These are phyloP conservation scores for Lecanosticta acicola DNA, from an alignment of 2,329 filamentous ascomycete genomes.

Conservation along the genomic window DNA sequence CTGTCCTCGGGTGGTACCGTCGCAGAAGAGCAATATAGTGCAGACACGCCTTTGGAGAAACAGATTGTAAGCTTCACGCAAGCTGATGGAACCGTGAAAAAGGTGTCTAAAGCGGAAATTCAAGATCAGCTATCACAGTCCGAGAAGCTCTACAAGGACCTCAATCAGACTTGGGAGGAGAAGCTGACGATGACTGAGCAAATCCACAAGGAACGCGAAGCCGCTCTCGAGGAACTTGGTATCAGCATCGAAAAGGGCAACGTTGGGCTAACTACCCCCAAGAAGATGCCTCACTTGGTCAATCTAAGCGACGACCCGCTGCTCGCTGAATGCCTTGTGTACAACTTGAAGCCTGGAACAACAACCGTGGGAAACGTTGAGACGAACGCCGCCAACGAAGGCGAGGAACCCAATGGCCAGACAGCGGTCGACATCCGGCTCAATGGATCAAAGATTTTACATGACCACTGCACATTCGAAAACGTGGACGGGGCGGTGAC, in stretches of 20 bases:
- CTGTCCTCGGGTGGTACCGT: slow-evolving; percentile 50
- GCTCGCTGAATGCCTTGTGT: slow-evolving; percentile 90
- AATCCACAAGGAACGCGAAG: slow-evolving; percentile 95
- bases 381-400: slow-evolving; percentile 51
- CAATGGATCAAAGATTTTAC: slow-evolving; percentile 87
- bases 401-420: slow-evolving; percentile 13
- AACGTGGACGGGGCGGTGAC: slow-evolving; percentile 92
- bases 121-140: slow-evolving; percentile 93
- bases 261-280: slow-evolving; percentile 87
- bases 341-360: slow-evolving; percentile 92
- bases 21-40: slow-evolving; percentile 76
- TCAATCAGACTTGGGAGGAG: slow-evolving; percentile 98
- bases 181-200: slow-evolving; percentile 91
- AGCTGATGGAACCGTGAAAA: slow-evolving; percentile 79
- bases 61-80: slow-evolving; percentile 94
- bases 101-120: slow-evolving; percentile 97
- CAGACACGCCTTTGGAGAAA: slow-evolving; percentile 86
- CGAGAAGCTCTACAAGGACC: slow-evolving; percentile 89
- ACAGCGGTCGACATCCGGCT: slow-evolving; percentile 77
- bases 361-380: slow-evolving; percentile 95
- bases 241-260: slow-evolving; percentile 99
- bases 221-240: slow-evolving; percentile 88
- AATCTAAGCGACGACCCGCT: slow-evolving; percentile 80
- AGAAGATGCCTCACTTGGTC: slow-evolving; percentile 98
- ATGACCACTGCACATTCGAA: slow-evolving; percentile 90